Evolutionary conservation across 177 flowering plant species (phyloP).

Genomic region (Tripterygium wilfordii): DNA sequence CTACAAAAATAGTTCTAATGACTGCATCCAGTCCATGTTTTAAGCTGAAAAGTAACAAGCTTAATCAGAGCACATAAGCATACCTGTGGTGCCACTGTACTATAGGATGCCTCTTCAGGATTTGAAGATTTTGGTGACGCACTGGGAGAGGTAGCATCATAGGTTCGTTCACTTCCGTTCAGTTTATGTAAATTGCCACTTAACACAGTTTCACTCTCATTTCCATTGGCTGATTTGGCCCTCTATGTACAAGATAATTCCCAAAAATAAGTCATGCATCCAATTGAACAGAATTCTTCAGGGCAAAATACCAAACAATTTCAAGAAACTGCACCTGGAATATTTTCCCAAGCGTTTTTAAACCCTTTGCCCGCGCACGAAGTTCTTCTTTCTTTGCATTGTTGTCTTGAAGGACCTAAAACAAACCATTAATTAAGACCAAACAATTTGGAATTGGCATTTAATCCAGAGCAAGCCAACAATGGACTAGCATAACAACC

Average conservation of each 20-base stretch:
- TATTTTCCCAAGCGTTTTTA: conserved; percentile 87
- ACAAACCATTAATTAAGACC: conserved; percentile 10
- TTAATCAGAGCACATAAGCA: too few species aligned
- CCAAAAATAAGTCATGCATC: conserved; percentile 3
- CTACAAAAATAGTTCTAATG: too few species aligned
- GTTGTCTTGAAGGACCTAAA: conserved; percentile 89
- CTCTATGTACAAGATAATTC: conserved; percentile 29
- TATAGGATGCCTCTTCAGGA: conserved; percentile 27
- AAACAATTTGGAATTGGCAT: background rate
- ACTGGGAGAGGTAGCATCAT: conserved; percentile 35
- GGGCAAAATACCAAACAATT: background rate
- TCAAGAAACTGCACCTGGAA: conserved; percentile 56
- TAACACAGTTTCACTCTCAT: conserved; percentile 38
- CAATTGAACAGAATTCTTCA: background rate
- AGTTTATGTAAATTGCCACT: conserved; percentile 31
- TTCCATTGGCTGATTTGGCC: conserved; percentile 51
- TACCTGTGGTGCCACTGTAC: conserved; percentile 50
- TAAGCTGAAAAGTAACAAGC: background rate
- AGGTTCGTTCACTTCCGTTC: conserved; percentile 43
- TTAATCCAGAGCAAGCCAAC: background rate
- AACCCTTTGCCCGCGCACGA: conserved; percentile 86
- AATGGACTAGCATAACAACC: conserved; percentile 39
- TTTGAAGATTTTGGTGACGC: conserved; percentile 39
- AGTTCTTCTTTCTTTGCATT: conserved; percentile 82
- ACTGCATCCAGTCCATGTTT: too few species aligned